Evolutionary conservation across 169 alveolate species (phyloP), one percentile per base, ranked within the genome.

Genomic region (Pseudocohnilembus persalinus): DNA sequence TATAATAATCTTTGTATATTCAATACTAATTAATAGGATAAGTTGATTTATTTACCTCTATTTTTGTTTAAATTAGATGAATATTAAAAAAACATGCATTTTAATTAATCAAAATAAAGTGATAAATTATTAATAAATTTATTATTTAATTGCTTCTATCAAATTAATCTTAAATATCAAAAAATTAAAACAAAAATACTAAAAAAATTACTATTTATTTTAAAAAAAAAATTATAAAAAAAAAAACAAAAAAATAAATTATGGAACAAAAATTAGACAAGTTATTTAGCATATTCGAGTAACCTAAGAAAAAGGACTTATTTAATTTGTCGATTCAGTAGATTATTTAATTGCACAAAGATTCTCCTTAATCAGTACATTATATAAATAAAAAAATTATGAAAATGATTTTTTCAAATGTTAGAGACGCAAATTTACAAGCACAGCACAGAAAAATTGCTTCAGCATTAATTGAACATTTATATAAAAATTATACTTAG

Each of bases 261-360:
- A 79, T 79, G 84, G 84, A 79, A 29, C 63, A 74, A 32, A 79
- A 79, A 63, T 29, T 79, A 25, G 76, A 79, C 63, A 79, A 79
- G 30, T 29, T 79, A 25, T 79, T 79, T 31, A 63, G 30, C 29
- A 79, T 79, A 28, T 79, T 79, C 63, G 32, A 79, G 49, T 35
- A 79, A 49, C 30, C 29, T n/a, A 79, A 79, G 27, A 79, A 79
- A 27, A 73, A 79, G 25, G 73, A 32, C 11, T 63, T 79, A 20
- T 79, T 79, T 49, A 73, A 79, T 29, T 79, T 79, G 63, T 49
- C 76, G 27, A 76, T 79, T 15, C 68, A 73, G 20, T 79, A 79
- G 49, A 79, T 79, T 29, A 73, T 79, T 20, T 68, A 79, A 79
- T 49, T 79, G 0, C 64, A 79, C 31, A 79, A 79, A 49, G 84